Evolutionary conservation across 2,329 filamentous ascomycete species (phyloP).

Genomic region (Nannizzia gypsea): DNA sequence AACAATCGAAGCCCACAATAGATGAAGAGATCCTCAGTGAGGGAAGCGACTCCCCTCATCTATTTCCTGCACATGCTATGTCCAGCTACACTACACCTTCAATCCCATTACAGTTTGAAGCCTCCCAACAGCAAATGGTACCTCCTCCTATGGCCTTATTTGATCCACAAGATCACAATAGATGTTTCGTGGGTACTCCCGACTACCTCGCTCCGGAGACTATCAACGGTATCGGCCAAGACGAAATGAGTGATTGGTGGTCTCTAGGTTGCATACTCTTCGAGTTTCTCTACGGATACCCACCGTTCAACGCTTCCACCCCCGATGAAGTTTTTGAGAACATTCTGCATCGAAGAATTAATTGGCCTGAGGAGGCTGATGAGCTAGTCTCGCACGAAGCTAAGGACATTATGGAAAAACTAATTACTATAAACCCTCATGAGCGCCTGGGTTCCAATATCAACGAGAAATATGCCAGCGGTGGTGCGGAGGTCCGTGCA

Average conservation of each 20-base stretch:
- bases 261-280: constrained; percentile 97
- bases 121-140: constrained; percentile 58
- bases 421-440: constrained; percentile 73
- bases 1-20: constrained; percentile 23
- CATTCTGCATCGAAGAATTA: constrained; percentile 76
- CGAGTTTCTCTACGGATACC: constrained; percentile 85
- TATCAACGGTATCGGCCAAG: constrained; percentile 86
- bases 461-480: constrained; percentile 67
- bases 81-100: constrained; percentile 37
- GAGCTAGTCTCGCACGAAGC: constrained; percentile 73
- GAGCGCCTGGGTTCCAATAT: constrained; percentile 76
- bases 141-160: constrained; percentile 89
- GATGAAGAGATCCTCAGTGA: constrained; percentile 66
- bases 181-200: constrained; percentile 89
- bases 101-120: constrained; percentile 22
- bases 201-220: constrained; percentile 97
- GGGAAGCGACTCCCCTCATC: constrained; percentile 63
- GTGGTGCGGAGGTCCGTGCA: constrained; percentile 79
- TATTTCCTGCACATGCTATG: constrained; percentile 52
- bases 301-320: constrained; percentile 81
- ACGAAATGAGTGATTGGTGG: constrained; percentile 99
- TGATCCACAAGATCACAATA: constrained; percentile 83
- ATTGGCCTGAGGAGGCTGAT: constrained; percentile 79
- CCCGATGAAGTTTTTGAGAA: constrained; percentile 96
- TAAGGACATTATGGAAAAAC: constrained; percentile 84